A percentile compares a stretch with the other conserved stretches of the same genome.
Conservation (phyloP, 495 filamentous ascomycete species). For the Staphylotrichum longicolle region DNA sequence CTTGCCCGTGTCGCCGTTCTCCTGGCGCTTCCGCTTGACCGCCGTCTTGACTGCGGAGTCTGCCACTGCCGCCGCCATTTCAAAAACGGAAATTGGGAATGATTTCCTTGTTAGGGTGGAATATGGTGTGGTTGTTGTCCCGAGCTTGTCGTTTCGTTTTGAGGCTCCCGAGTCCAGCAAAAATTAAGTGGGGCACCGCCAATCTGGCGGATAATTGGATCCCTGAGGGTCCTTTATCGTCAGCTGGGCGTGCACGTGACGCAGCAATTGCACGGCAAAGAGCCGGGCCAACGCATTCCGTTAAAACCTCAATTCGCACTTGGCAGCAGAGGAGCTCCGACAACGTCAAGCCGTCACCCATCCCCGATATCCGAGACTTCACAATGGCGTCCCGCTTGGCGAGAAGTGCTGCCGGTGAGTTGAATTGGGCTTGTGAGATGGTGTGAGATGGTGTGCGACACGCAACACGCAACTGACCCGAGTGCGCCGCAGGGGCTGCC, state of each 20-base stretch:
- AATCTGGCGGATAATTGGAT: not conserved
- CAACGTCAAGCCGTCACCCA: conserved; percentile 38
- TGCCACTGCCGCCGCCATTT: conserved; percentile 29
- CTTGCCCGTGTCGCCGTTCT: conserved; percentile 46
- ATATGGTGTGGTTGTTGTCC: not conserved
- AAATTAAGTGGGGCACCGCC: conserved; percentile 32
- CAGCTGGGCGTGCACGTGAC: conserved; percentile 33
- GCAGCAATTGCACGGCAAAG: conserved; percentile 25
- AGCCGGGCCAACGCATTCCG: conserved; percentile 36
- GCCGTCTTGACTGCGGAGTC: conserved; percentile 28
- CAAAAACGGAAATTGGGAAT: too few species aligned
- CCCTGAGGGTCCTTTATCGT: not conserved
- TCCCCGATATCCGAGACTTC: conserved; percentile 48
- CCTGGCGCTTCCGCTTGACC: conserved; percentile 47
- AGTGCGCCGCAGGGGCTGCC: conserved; percentile 65
- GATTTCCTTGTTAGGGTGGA: too few species aligned
- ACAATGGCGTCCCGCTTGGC: conserved; percentile 95
- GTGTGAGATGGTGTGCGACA: too few species aligned
- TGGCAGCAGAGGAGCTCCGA: conserved; percentile 33
- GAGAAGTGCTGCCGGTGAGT: conserved; percentile 87
- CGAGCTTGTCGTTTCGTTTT: not conserved
- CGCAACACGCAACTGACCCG: too few species aligned
- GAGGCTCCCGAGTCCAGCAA: conserved; percentile 10
- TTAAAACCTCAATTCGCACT: conserved; percentile 53
- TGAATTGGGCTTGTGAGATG: not conserved